Percentiles rank a stretch among this genome's conserved stretches.
These are phyloP conservation scores for Phialophora verrucosa DNA, from an alignment of 2,329 filamentous ascomycete genomes.

Conservation along the genomic window DNA sequence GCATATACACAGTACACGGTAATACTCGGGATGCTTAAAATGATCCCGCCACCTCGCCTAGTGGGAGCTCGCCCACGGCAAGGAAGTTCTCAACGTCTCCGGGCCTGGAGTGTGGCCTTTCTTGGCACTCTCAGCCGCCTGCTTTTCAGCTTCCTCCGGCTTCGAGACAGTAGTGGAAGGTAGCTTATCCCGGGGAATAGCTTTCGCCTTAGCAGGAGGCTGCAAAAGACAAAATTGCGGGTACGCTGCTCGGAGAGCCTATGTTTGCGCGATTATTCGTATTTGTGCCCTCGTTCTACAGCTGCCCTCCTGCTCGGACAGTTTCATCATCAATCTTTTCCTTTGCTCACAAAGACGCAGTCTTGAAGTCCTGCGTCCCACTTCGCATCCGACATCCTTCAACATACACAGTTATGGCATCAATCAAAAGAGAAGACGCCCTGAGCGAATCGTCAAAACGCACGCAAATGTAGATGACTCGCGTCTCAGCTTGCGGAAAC, in stretches of 20 bases:
- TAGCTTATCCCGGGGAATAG: neutral
- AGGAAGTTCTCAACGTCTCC: too few relatives aligned
- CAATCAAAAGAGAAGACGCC: neutral
- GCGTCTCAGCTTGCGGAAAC: neutral
- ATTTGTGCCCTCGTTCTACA: neutral
- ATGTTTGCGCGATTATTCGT: neutral
- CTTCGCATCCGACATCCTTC: neutral
- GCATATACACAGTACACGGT: too few relatives aligned
- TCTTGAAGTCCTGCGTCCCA: neutral
- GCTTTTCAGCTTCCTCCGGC: neutral
- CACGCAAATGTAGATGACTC: neutral
- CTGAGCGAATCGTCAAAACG: neutral
- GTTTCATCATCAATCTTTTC: neutral
- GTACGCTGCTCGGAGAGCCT: neutral
- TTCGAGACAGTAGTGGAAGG: neutral
- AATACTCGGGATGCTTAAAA: too few relatives aligned
- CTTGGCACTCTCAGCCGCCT: neutral
- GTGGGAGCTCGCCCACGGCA: too few relatives aligned
- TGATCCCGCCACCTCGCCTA: too few relatives aligned
- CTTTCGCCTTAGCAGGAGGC: neutral
- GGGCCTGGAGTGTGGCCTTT: neutral
- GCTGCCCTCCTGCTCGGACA: neutral
- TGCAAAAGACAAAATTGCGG: neutral
- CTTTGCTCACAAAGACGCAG: neutral
- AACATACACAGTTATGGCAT: neutral